Base-by-base conservation (phyloP, 495 filamentous ascomycete species). In the Neurospora sp. region DNA sequence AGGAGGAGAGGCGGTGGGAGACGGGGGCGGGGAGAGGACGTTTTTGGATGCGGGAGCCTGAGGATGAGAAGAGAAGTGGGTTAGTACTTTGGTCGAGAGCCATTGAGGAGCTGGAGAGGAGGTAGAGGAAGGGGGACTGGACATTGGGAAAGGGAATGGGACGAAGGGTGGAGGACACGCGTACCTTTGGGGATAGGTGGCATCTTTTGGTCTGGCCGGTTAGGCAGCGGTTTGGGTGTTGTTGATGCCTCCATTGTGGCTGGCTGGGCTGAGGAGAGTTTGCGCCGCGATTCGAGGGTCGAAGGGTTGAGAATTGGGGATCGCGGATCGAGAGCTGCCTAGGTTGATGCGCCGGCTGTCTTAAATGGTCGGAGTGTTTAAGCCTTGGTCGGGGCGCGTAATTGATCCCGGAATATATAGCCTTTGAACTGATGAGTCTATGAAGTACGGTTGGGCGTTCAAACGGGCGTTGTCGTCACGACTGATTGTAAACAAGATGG, bases 131-230 rank as follows among this genome's bases (percentile, higher is more conserved):
- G 16, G 16, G 72, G 42, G 41, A n/a, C n/a, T n/a, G n/a, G 16
- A 44, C 41, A 40, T 7, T 41, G 54, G 66, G 31, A 11, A 18
- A 14, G 71, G 18, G 44, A 44, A 71, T 69, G 70, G 72, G 39
- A 35, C 10, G n/a, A 23, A 20, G 20, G 14, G 23, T 2, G 2
- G 18, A 11, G 35, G 23, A 27, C 10, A 3, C 11, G 44, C 69
- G 48, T 77, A 88, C 87, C 83, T 76, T 83, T 81, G 18, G 86
- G 85, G 14, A 89, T 78, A 23, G 76, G 74, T 23, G 84, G 79
- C n/a, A 86, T 81, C 72, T 88, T 89, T 27, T 72, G 35, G 7
- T 80, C 73, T 23, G 76, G 77, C 66, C 73, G 72, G 77, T 80
- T 82, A 73, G 41, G 74, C 48, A 77, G 70, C 14, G 46, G 18